Conservation (phyloP, 352 stramenopile genomes). For the Lagenidium sp. region DNA sequence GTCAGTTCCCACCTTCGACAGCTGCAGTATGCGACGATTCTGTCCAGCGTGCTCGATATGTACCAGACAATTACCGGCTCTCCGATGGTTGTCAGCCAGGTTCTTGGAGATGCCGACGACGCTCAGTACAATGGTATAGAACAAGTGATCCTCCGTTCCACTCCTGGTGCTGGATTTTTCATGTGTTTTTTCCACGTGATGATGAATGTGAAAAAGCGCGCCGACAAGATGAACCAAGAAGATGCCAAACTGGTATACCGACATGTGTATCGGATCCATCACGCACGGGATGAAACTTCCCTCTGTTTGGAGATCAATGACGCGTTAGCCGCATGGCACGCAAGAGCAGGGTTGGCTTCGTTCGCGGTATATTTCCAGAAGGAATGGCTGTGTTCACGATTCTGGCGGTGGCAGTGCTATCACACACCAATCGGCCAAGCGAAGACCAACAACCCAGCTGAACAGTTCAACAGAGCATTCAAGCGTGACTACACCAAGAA, state of each 20-base stretch:
- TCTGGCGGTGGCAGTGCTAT: constrained; percentile 7
- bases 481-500: constrained; percentile 15
- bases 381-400: constrained; percentile 4
- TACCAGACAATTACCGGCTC: constrained; percentile 3
- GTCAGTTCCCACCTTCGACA: constrained; percentile 1
- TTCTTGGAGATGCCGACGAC: constrained; percentile 7
- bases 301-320: neutral
- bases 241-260: constrained; percentile 2
- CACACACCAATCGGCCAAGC: constrained; percentile 1
- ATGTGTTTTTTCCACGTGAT: constrained; percentile 26
- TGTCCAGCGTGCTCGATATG: constrained; percentile 1
- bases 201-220: constrained; percentile 8
- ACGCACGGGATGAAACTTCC: constrained; percentile 1
- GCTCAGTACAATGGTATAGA: constrained; percentile 5
- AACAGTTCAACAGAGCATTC: constrained; percentile 13
- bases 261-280: constrained; percentile 13
- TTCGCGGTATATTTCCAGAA: constrained; percentile 1
- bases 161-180: constrained; percentile 1
- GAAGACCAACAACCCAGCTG: constrained; percentile 13
- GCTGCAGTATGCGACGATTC: constrained; percentile 1
- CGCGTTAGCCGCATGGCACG: neutral
- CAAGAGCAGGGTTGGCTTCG: neutral
- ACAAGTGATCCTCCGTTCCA: neutral
- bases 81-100: neutral
- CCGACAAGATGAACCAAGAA: neutral